Base-by-base conservation (phyloP, 1,284 basidiomycete genomes). In the Peniophora sp. region DNA sequence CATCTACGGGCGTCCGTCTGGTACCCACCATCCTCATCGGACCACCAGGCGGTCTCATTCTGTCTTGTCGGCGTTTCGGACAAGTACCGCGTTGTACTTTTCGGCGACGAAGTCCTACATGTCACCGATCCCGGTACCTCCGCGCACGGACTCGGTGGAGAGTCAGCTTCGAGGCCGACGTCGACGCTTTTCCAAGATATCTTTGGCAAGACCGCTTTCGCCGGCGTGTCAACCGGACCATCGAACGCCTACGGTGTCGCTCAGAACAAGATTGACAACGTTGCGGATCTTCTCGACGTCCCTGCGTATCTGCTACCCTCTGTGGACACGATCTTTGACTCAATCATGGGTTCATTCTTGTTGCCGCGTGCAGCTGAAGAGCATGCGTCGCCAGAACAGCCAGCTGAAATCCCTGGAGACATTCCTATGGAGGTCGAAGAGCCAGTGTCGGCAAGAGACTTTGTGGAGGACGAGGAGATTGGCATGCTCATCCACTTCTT, bases 251-350 rank as follows among this genome's bases (percentile, higher is more conserved):
- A 49, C 56, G 15, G 47, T 58, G 24, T 56, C 18, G 51, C 61
- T 37, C 58, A 67, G 50, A 60, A 65, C 36, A 68, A 69, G 71
- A 68, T 61, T 55, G 70, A 67, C 52, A 68, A 72, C 54, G 66
- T 67, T 2, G 59, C 68, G n/a, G 69, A 70, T 51, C 68, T 85
- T 43, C 88, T 93, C 60, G 79, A 85, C 54, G 79, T 76, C 2
- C 86, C 92, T 3, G 79, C 87, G 24, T 88, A 94, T 68, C 76
- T 92, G 47, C 75, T 91, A 59, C 92, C 92, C 14, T 82, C 92
- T 3, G 70, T 94, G 51, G 78, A 84, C 47, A 71, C 75, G 47
- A 66, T 96, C 41, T 95, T 90, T 63, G 83, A 88, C 34, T 70
- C 83, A 15, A 70, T 94, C 58, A 76, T 95, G 60, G 73, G 76